Percentiles rank a stretch among this genome's conserved stretches.
phyloP scores from a whole-genome alignment of 192 early-diverging fungal species.

The Entomortierella parvispora region DNA sequence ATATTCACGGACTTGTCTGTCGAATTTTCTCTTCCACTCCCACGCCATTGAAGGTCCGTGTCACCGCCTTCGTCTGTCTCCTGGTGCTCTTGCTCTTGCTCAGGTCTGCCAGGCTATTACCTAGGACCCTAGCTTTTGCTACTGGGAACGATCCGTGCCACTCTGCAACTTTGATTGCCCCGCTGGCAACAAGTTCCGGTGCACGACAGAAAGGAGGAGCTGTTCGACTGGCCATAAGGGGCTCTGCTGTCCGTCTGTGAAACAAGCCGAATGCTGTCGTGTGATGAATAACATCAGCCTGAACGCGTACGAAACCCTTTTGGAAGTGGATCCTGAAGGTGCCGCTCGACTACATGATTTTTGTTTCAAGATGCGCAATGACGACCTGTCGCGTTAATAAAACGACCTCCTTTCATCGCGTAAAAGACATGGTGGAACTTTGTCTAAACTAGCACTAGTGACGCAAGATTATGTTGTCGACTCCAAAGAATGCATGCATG shows the following conservation, averaged over 20 bases:
- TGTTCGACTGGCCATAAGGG: background rate
- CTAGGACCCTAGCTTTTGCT: constrained; percentile 6
- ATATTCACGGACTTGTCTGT: too few species aligned
- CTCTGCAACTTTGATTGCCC: constrained; percentile 6
- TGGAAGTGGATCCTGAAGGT: background rate
- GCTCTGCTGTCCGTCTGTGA: background rate
- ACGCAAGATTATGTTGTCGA: too few species aligned
- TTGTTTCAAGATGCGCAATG: too few species aligned
- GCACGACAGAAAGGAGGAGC: background rate
- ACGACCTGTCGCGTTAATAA: too few species aligned
- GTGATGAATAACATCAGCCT: background rate
- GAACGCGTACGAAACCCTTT: background rate
- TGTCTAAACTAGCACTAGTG: too few species aligned
- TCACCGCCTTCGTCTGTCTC: too few species aligned
- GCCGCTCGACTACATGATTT: background rate
- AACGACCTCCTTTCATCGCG: too few species aligned
- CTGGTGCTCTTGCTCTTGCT: background rate
- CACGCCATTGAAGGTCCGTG: too few species aligned
- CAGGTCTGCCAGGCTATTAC: constrained; percentile 2
- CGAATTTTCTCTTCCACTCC: too few species aligned
- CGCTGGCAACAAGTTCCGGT: background rate
- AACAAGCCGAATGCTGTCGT: background rate
- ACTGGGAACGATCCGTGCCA: background rate
- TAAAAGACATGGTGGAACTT: too few species aligned
- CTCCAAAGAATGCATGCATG: too few species aligned